Evolutionary conservation across 192 early-diverging fungal species (phyloP), one percentile per base, ranked within the genome.

Genomic region (Spizellomyces sp.): DNA sequence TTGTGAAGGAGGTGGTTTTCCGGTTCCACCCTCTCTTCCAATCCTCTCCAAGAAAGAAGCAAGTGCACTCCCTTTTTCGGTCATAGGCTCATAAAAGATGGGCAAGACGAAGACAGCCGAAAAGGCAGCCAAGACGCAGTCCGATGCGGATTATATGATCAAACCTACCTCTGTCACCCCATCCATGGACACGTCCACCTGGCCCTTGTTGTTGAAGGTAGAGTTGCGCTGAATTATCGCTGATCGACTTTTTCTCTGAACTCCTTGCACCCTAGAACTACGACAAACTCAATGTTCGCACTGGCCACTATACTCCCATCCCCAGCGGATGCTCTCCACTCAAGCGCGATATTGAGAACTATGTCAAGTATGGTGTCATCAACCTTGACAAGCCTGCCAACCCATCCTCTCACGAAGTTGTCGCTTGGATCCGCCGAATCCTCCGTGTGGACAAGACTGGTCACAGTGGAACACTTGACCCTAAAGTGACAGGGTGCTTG

Each of bases 331-430:
- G 89, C 77, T 92, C 95, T 70, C 97, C 97, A 17, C 84, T 99
- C 77, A 95, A 95, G 83, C 94, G 97, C 77, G 86, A 90, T 62
- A 86, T 99, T 75, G 77, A 87, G 42, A 89, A 94, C 73, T 98
- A 99, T 77, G 81, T 99, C 66, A 89, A 86, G 77, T 99, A 98
- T 85, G 97, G 97, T 77, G 91, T 96, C 58, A 99, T 99, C 83
- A 99, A 99, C 86, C 87, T 99, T 70, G 97, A 99, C 87, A 99
- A 99, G 86, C 97, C 97, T 45, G 90, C 97, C 44, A 99, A 99
- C 86, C 97, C 97, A 62, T 98, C 96, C 62, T 99, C 97, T 57
- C 97, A 99, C 87, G 97, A 99, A 83, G 97, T 99, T 22, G 97
- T 99, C 61, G 97, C 97, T 64, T 99, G 97, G 97, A 95, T 99